Conservation (phyloP, 169 alveolate genomes). For the Plasmodium chabaudi region DNA sequence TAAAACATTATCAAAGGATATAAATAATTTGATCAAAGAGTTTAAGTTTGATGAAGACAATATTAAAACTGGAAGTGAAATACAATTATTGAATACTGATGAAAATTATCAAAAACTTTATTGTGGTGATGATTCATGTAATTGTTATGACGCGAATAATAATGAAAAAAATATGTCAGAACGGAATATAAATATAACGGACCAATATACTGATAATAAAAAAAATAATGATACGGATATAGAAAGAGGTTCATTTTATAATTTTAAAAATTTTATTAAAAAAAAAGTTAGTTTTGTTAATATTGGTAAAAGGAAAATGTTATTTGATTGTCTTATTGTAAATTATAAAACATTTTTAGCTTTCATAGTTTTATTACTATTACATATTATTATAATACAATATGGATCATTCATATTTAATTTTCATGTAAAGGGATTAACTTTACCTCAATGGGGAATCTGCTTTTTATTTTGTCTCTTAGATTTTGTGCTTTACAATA, state of each 20-base stretch:
- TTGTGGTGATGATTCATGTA: no score
- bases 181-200: no score
- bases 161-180: no score
- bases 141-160: no score
- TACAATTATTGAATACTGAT: no score
- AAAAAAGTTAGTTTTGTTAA: not conserved
- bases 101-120: no score
- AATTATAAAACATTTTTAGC: constrained; percentile 29
- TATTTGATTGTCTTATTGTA: constrained; percentile 18
- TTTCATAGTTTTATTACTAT: constrained; percentile 7
- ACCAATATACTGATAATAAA: no score
- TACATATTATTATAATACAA: constrained; percentile 41
- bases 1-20: not conserved
- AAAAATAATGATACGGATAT: no score
- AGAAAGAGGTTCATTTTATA: no score
- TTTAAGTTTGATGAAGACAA: no score
- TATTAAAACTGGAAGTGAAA: no score
- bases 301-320: constrained; percentile 1
- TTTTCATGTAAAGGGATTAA: constrained; percentile 58
- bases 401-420: constrained; percentile 53
- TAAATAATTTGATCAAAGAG: constrained; percentile 9
- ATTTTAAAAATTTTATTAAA: not conserved
- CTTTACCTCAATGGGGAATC: constrained; percentile 37
- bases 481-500: constrained; percentile 20
- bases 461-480: constrained; percentile 40